Evolutionary conservation across 257 asterid species (phyloP).

Genomic region (Solanum chilense): DNA sequence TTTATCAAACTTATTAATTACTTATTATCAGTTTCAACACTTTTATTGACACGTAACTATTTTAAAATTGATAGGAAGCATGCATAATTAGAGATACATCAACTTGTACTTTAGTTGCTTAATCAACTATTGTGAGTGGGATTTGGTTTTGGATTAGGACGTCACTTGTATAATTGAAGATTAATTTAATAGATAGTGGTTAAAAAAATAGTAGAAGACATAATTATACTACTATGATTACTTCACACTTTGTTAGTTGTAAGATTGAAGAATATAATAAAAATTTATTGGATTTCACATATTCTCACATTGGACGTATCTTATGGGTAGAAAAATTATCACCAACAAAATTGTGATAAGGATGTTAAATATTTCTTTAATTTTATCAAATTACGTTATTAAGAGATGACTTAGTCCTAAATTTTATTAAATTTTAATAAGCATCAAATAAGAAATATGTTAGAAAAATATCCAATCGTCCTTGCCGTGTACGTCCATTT

Average conservation of each 20-base stretch:
- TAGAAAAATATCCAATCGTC: slow-evolving; percentile 24
- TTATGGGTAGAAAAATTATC: slow-evolving; percentile 1
- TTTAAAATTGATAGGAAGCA: background rate
- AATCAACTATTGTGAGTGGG: slow-evolving; percentile 23
- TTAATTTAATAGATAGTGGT: slow-evolving; percentile 1
- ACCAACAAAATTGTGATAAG: background rate
- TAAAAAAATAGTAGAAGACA: background rate
- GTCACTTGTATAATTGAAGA: slow-evolving; percentile 1
- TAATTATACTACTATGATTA: background rate
- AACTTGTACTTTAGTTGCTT: background rate
- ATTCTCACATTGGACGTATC: slow-evolving; percentile 2
- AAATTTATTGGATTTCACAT: background rate
- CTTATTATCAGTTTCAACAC: background rate
- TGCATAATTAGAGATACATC: background rate
- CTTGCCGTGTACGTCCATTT: slow-evolving; percentile 37
- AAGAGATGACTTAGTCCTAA: background rate
- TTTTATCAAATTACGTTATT: fast-evolving
- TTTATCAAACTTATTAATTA: background rate
- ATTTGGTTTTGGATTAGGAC: slow-evolving; percentile 24
- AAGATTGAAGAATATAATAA: background rate
- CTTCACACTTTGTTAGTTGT: background rate
- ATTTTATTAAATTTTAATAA: background rate
- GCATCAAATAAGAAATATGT: background rate
- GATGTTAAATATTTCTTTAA: background rate
- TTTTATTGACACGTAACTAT: background rate